These are phyloP conservation scores for Cornus suecica DNA, from an alignment of 148 eudicot species.

Conservation along the genomic window DNA sequence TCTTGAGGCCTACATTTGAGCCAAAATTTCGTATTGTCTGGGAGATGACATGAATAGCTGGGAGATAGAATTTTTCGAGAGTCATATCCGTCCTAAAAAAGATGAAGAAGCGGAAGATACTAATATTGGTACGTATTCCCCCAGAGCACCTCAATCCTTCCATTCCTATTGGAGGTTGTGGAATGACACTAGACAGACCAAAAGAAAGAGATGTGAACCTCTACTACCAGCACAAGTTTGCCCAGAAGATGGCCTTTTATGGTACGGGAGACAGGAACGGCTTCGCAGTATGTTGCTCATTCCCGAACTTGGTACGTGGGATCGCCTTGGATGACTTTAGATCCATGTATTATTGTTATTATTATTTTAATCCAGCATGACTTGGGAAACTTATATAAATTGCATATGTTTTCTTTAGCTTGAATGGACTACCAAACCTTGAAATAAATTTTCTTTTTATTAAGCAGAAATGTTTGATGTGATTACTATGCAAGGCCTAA, in stretches of 20 bases:
- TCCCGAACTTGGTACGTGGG: conserved; percentile 20
- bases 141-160: conserved; percentile 11
- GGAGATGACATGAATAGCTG: conserved; percentile 51
- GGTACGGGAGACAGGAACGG: conserved; percentile 10
- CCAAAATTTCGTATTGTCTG: neutral
- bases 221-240: conserved; percentile 2
- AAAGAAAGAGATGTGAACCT: conserved; percentile 9
- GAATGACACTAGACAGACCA: conserved; percentile 12
- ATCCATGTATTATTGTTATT: neutral
- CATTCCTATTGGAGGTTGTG: conserved; percentile 21
- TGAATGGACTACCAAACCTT: no score
- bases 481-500: no score
- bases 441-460: no score
- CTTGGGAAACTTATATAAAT: no score
- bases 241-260: neutral
- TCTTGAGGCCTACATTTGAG: neutral
- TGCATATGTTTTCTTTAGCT: no score
- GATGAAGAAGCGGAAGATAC: conserved; percentile 55
- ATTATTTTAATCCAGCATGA: no score
- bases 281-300: neutral
- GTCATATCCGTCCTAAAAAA: conserved; percentile 53
- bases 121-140: conserved; percentile 50
- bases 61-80: conserved; percentile 37
- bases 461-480: no score
- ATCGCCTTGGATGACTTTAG: neutral